Evolutionary conservation across 352 stramenopile species (phyloP).

Genomic region (Phytophthora sansomeana): DNA sequence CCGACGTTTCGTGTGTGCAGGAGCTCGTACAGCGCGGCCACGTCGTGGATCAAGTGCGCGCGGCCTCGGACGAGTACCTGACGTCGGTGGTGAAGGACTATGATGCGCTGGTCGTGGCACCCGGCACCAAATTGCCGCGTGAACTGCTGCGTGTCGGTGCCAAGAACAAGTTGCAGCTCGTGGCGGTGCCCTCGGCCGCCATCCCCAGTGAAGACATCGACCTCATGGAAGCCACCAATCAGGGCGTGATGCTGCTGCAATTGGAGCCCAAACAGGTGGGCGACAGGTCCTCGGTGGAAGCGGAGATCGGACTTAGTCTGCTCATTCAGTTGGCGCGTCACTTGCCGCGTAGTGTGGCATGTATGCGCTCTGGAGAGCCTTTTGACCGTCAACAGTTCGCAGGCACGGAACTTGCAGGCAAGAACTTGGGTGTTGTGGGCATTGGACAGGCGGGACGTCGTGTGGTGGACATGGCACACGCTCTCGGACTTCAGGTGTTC

Average conservation of each 20-base stretch:
- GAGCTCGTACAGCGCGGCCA: slow-evolving; percentile 80
- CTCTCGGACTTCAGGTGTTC: slow-evolving; percentile 73
- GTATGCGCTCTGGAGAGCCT: slow-evolving; percentile 33
- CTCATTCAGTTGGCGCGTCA: slow-evolving; percentile 72
- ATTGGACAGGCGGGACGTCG: slow-evolving; percentile 77
- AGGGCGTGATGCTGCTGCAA: slow-evolving; percentile 79
- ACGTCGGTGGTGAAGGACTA: slow-evolving; percentile 49
- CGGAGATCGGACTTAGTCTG: slow-evolving; percentile 70
- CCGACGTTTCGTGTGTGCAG: slow-evolving; percentile 64
- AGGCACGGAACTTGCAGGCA: slow-evolving; percentile 67
- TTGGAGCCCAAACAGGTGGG: slow-evolving; percentile 78
- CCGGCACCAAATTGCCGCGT: slow-evolving; percentile 51
- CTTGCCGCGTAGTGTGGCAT: slow-evolving; percentile 59
- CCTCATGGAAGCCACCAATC: slow-evolving; percentile 78
- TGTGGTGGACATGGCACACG: slow-evolving; percentile 76
- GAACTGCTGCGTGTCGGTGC: slow-evolving; percentile 52
- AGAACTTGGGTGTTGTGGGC: slow-evolving; percentile 75
- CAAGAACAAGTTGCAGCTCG: slow-evolving; percentile 56
- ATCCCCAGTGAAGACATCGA: slow-evolving; percentile 76
- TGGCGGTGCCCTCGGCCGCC: slow-evolving; percentile 59
- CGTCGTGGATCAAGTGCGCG: slow-evolving; percentile 59
- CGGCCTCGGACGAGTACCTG: slow-evolving; percentile 43
- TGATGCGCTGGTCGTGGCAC: slow-evolving; percentile 71
- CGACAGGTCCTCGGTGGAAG: slow-evolving; percentile 79
- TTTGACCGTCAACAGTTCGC: slow-evolving; percentile 61